A percentile compares a stretch with the other conserved stretches of the same genome.
These are phyloP conservation scores for Talaromyces sp. DNA, from an alignment of 2,329 filamentous ascomycete genomes.

Conservation along the genomic window DNA sequence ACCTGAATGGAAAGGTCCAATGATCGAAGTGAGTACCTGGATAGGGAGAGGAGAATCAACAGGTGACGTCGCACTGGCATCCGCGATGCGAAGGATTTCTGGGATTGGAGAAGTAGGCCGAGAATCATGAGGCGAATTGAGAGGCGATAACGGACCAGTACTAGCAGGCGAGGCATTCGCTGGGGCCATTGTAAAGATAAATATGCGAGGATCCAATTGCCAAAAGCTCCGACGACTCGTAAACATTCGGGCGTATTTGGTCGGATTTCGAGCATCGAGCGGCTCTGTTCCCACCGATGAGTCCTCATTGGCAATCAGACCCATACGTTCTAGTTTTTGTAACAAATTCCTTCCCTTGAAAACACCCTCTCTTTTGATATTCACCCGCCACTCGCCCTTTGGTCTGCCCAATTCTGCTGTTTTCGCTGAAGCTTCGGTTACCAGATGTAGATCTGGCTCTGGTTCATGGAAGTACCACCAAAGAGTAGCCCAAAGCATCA, in stretches of 20 bases:
- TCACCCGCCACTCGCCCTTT: slow-evolving; percentile 78
- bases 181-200: slow-evolving; percentile 77
- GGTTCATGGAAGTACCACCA: slow-evolving; percentile 98
- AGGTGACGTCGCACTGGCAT: slow-evolving; percentile 12
- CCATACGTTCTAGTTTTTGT: slow-evolving; percentile 90
- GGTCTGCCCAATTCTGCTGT: slow-evolving; percentile 69
- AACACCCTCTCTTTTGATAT: slow-evolving; percentile 80
- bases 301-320: slow-evolving; percentile 70
- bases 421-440: slow-evolving; percentile 56
- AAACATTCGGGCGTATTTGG: slow-evolving; percentile 75
- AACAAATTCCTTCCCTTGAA: slow-evolving; percentile 77
- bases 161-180: slow-evolving; percentile 25
- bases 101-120: slow-evolving; percentile 48
- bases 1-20: slow-evolving; percentile 70
- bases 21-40: slow-evolving; percentile 27
- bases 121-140: slow-evolving; percentile 46
- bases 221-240: slow-evolving; percentile 77
- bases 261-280: slow-evolving; percentile 55
- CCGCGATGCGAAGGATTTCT: slow-evolving; percentile 20
- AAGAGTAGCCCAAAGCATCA: slow-evolving; percentile 92
- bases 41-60: slow-evolving; percentile 28
- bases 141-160: slow-evolving; percentile 36
- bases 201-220: slow-evolving; percentile 82
- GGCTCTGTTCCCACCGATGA: slow-evolving; percentile 63
- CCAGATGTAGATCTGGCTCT: slow-evolving; percentile 61